Conservation (phyloP, 371 early-diverging fungal species). For the Rhizopus stolonifer region DNA sequence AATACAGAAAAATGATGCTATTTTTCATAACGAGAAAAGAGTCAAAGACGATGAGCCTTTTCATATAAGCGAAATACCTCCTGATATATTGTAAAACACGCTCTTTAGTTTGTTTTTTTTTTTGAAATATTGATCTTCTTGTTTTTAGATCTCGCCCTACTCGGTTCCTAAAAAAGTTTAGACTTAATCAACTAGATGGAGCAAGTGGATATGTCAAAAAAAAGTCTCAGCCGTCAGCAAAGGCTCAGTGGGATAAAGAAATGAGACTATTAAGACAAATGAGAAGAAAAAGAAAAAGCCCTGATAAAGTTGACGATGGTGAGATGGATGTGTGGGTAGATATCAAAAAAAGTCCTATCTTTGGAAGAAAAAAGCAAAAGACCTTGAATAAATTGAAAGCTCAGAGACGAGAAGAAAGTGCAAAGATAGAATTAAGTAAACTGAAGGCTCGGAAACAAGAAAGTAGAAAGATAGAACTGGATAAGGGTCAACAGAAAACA, state of each 20-base stretch:
- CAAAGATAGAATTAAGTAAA: no score
- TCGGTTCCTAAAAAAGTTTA: not conserved
- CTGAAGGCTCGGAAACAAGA: no score
- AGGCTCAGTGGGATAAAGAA: constrained; percentile 12
- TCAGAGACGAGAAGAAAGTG: no score
- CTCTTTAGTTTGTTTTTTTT: not conserved
- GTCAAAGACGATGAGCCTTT: not conserved
- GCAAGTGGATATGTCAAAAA: constrained; percentile 27
- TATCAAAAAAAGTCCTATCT: constrained; percentile 1
- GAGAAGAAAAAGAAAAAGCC: constrained; percentile 6
- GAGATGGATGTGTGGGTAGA: not conserved
- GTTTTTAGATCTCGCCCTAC: constrained; percentile 1
- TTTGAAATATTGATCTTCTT: not conserved
- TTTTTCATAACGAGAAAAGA: not conserved
- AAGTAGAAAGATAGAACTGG: no score
- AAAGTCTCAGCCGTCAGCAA: not conserved
- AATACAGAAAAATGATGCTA: constrained; percentile 6
- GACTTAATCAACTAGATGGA: constrained; percentile 55
- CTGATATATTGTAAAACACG: constrained; percentile 12
- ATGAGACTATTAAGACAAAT: constrained; percentile 2
- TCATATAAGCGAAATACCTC: constrained; percentile 29
- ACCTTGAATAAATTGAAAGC: not conserved
- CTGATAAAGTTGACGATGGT: not conserved
- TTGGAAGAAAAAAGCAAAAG: not conserved
- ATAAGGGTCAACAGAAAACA: no score